Conservation (phyloP, 1,139 yeast species). For the Debaryomycetaceae sp. region DNA sequence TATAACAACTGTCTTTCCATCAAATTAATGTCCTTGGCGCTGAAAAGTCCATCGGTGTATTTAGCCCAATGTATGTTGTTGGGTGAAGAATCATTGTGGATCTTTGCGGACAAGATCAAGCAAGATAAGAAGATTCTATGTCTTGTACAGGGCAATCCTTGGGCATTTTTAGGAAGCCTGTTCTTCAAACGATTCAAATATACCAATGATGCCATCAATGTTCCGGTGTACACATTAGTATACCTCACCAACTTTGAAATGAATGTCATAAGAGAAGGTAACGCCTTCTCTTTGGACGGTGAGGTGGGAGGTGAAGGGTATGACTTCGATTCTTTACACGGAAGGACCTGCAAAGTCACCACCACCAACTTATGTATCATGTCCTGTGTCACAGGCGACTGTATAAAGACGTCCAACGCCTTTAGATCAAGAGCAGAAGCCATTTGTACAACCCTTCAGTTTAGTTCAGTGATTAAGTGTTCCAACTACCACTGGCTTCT, state of each 20-base stretch:
- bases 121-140: constrained; percentile 75
- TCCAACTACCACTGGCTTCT: background rate
- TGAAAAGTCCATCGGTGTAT: constrained; percentile 70
- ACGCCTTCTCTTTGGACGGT: constrained; percentile 30
- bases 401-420: constrained; percentile 53
- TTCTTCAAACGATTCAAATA: constrained; percentile 59
- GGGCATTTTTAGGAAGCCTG: constrained; percentile 65
- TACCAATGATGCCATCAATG: constrained; percentile 68
- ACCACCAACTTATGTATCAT: constrained; percentile 65
- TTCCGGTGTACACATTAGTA: constrained; percentile 75
- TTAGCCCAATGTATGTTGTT: constrained; percentile 76
- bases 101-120: constrained; percentile 67
- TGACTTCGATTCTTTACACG: constrained; percentile 41
- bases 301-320: constrained; percentile 34
- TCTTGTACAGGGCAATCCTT: constrained; percentile 73
- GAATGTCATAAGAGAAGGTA: constrained; percentile 74
- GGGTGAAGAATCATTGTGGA: constrained; percentile 74
- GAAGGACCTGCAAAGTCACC: constrained; percentile 58
- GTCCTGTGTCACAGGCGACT: constrained; percentile 59
- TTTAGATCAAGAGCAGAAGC: constrained; percentile 35
- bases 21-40: constrained; percentile 63
- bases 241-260: constrained; percentile 65
- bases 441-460: constrained; percentile 1
- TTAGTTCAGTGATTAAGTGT: background rate
- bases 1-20: constrained; percentile 77